phyloP scores from a whole-genome alignment of 2,329 filamentous ascomycete genomes.

The Trematosphaeria pertusa region DNA sequence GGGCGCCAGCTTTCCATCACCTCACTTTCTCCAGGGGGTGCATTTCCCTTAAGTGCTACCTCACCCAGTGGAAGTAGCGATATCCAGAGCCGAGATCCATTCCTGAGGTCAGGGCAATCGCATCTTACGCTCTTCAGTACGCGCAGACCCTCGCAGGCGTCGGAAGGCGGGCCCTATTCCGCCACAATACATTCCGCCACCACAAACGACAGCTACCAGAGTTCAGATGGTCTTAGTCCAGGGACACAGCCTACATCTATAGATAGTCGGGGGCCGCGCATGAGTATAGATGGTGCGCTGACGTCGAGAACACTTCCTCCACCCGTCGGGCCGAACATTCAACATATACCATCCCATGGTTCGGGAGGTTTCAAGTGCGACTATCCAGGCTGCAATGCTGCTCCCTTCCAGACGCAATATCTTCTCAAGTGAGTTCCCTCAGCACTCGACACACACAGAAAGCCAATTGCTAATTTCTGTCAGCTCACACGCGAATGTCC shows the following conservation, averaged over 20 bases:
- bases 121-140: constrained; percentile 36
- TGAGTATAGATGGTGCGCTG: constrained; percentile 41
- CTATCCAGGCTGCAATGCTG: constrained; percentile 70
- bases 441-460: neutral
- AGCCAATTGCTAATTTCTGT: neutral
- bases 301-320: constrained; percentile 40
- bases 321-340: constrained; percentile 38
- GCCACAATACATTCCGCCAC: constrained; percentile 41
- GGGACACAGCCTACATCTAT: constrained; percentile 36
- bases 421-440: constrained; percentile 69
- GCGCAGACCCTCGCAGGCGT: constrained; percentile 46
- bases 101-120: constrained; percentile 39
- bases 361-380: constrained; percentile 58
- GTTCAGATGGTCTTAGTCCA: constrained; percentile 45
- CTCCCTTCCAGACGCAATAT: constrained; percentile 78
- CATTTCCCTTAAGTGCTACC: constrained; percentile 40
- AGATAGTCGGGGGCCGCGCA: constrained; percentile 33
- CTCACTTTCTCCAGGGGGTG: constrained; percentile 40
- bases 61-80: constrained; percentile 42
- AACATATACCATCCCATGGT: constrained; percentile 36
- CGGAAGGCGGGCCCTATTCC: constrained; percentile 41
- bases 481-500: constrained; percentile 75
- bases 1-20: constrained; percentile 43
- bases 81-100: constrained; percentile 36
- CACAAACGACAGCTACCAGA: constrained; percentile 43